Evolutionary conservation across 495 filamentous ascomycete species (phyloP), one percentile per base, ranked within the genome.

Genomic region (Penicillium dipodomyicola): DNA sequence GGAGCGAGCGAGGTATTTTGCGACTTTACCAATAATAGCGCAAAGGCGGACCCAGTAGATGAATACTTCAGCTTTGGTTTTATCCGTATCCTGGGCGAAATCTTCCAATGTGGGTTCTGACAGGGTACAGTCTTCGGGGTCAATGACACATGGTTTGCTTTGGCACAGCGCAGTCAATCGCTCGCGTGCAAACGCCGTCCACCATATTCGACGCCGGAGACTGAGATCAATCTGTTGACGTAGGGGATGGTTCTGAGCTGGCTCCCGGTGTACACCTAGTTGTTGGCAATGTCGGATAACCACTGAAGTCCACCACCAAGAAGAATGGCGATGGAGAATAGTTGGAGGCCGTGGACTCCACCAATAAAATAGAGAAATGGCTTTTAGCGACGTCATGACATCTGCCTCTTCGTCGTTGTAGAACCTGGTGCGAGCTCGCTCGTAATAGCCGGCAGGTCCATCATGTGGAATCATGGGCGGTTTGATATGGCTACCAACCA

Each of bases 231-330:
- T 49, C 10, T 48, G 54, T n/a, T 59, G 54, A 8, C 57, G 57
- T 8, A 60, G 48, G 14, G 58, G 37, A 46, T 63, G 56, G n/a
- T 51, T 47, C 1, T 11, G 27, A 0, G 42, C 33, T 9, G 61
- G 64, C n/a, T 72, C 67, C 3, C 65, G 67, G 39, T 73, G 71
- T 15, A 73, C 54, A 22, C 70, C 70, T 44, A 68, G 60, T 27
- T 73, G 71, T 48, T 73, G 71, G 50, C 67, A 68, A 47, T 72
- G 69, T 2, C 71, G 67, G 40, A 73, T 72, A 14, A 68, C 61
- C 17, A 72, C 67, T 25, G 67, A 67, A 0, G 71, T 72, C 71
- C 71, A 73, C 71, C 71, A 73, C 71, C 71, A 73, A 12, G 71
- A 72, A 2, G 69, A 70, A 58, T 73, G 65, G 5, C 71, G 71